Base-by-base conservation (phyloP, 2,329 filamentous ascomycete genomes). In the Fusarium sp. region DNA sequence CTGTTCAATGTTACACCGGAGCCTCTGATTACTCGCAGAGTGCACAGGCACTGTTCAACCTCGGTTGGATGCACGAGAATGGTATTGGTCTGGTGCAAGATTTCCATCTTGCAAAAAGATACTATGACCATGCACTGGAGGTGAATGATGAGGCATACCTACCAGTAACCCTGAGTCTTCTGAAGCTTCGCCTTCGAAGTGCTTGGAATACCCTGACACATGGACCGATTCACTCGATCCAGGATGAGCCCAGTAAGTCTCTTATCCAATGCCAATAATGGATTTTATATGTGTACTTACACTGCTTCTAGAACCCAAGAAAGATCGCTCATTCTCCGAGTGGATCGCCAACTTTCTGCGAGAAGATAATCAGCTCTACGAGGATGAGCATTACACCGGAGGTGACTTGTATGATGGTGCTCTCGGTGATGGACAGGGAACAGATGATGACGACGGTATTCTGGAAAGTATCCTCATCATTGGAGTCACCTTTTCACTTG, bases 61-160 rank as follows among this genome's bases (percentile, higher is more conserved):
- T 99, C 17, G 97, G 96, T 8, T 99, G 96, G 96, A 98, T 99
- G 95, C 94, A 99, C 78, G 96, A 99, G 82, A 98, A 98, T 77
- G 96, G 96, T 11, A 87, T 98, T 53, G 94, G 95, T 4, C 88
- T 98, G 23, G 92, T 93, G 59, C 96, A 99, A 79, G 96, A 99
- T 78, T 99, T 97, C 80, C 96, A 99, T 78, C 90, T 99, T 61
- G 96, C 97, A 4, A 99, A 99, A 82, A 87, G 96, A 58, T 97
- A 95, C 81, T 99, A 99, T 78, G 96, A 99, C 76, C 88, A 96
- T 67, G 95, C 96, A 2, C 84, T 98, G 33, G 93, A 95, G 77
- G 95, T 95, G 1, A 99, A 97, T 76, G 88, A 91, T 52, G 97
- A 99, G 81, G 95, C 96, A 0, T 98, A 98, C 78, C 86, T 98